Percentiles rank a stretch among this genome's conserved stretches.
These are phyloP conservation scores for Mortierella sp. DNA, from an alignment of 371 early-diverging fungal genomes.

Conservation along the genomic window DNA sequence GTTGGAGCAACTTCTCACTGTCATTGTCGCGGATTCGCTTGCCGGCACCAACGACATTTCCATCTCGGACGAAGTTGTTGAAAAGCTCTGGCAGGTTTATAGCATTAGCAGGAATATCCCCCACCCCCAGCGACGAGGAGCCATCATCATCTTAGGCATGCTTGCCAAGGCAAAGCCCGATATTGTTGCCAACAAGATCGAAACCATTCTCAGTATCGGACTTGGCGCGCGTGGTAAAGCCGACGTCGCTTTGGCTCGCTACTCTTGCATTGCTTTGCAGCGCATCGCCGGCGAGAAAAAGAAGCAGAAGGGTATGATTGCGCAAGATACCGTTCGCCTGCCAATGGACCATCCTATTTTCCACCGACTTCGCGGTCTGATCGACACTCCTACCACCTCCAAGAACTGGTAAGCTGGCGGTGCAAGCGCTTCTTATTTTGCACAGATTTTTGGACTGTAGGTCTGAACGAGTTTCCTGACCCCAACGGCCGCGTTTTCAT, in stretches of 20 bases:
- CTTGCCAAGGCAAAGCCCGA: slow-evolving; percentile 85
- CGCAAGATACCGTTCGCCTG: slow-evolving; percentile 76
- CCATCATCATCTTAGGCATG: slow-evolving; percentile 93
- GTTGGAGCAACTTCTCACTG: slow-evolving; percentile 88
- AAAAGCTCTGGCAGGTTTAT: slow-evolving; percentile 91
- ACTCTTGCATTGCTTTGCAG: slow-evolving; percentile 93
- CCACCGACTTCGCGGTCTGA: slow-evolving; percentile 68
- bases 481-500: not conserved
- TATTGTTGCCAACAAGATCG: slow-evolving; percentile 86
- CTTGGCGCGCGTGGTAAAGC: slow-evolving; percentile 86
- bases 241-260: slow-evolving; percentile 85
- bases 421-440: too few relatives aligned
- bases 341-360: slow-evolving; percentile 84
- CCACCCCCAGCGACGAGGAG: slow-evolving; percentile 86
- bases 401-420: slow-evolving; percentile 73
- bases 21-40: slow-evolving; percentile 72
- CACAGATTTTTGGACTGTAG: not conserved
- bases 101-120: slow-evolving; percentile 80
- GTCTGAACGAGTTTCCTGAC: not conserved
- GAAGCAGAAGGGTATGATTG: slow-evolving; percentile 56
- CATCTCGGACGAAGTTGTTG: slow-evolving; percentile 78
- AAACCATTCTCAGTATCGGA: slow-evolving; percentile 86
- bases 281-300: slow-evolving; percentile 68
- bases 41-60: slow-evolving; percentile 51
- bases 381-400: slow-evolving; percentile 71